Evolutionary conservation across 352 stramenopile genomes (phyloP).

Genomic region (Pythium phragmitis): DNA sequence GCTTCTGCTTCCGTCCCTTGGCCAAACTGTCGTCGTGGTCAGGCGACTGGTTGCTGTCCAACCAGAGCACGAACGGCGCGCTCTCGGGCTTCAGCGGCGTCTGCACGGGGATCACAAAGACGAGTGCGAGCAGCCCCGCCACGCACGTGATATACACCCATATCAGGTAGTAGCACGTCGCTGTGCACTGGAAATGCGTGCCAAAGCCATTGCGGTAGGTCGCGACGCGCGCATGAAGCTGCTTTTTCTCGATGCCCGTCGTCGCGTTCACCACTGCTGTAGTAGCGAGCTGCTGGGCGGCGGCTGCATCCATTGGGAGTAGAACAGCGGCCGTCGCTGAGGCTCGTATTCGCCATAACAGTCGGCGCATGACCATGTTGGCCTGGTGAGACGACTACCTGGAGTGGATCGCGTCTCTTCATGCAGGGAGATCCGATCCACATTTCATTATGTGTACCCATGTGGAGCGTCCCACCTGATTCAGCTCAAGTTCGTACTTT

Average conservation of each 20-base stretch:
- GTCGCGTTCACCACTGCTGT: not conserved
- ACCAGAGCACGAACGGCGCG: slow-evolving; percentile 39
- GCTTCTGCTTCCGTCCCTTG: slow-evolving; percentile 7
- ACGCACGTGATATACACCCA: slow-evolving; percentile 35
- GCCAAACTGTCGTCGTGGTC: not conserved
- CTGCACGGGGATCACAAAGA: slow-evolving; percentile 48
- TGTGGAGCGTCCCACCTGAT: not conserved
- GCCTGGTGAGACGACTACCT: not conserved
- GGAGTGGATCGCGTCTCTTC: not conserved
- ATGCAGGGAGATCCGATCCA: not conserved
- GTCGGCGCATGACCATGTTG: not conserved
- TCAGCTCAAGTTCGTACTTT: slow-evolving; percentile 4
- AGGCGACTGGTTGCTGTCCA: slow-evolving; percentile 12
- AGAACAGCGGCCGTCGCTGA: not conserved
- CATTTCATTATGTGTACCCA: not conserved
- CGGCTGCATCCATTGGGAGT: not conserved
- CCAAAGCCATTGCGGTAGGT: slow-evolving; percentile 68
- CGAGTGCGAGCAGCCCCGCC: slow-evolving; percentile 32
- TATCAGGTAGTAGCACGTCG: slow-evolving; percentile 46
- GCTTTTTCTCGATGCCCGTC: slow-evolving; percentile 27
- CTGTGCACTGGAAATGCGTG: slow-evolving; percentile 46
- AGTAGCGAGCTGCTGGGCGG: not conserved
- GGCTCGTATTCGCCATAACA: slow-evolving; percentile 6
- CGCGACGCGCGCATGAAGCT: slow-evolving; percentile 22
- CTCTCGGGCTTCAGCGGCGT: slow-evolving; percentile 15